Base-by-base conservation (phyloP, 2,329 filamentous ascomycete genomes). In the Macrophomina tecta region DNA sequence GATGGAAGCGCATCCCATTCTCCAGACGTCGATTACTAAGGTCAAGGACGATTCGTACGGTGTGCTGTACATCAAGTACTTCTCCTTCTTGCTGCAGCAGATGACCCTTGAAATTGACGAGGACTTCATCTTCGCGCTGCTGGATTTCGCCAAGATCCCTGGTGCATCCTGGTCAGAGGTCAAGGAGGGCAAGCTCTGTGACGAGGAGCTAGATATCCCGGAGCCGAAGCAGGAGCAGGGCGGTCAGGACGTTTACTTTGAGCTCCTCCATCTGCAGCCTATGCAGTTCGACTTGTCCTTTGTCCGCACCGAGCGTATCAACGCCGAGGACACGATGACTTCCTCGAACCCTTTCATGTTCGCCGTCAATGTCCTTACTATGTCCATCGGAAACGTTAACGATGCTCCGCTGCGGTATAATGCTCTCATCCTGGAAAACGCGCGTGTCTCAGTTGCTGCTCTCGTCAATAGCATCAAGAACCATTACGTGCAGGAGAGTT, bases 11-110 rank as follows among this genome's bases (percentile, higher is more conserved):
- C 95, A 98, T 79, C 95, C 95, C 0, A 98, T 96, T 64, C 87
- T 99, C 76, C 94, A 97, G 73, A 89, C 90, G 14, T 94, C 94
- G 85, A 85, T 97, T 65, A 97, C 94, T 11, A 87, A 93, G 36
- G 94, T 99, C 77, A 99, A 99, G 82, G 95, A 99, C 74, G 94
- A 99, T 75, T 97, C 94, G 0, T 99, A 98, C 75, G 95, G 95
- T 73, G 95, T 99, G 28, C 83, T 97, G 9, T 99, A 99, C 80
- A 94, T 99, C 85, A 99, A 99, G 79, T 99, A 99, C 78, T 94
- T 95, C 28, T 97, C 94, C 0, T 80, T 99, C 53, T 83, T 99
- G 38, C 83, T 99, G 53, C 95, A 99, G 78, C 94, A 99, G 78
- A 97, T 99, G 94, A 99, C 95, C 0, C 85, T 99, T 2, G 95